Base-by-base conservation (phyloP, 163 green algal genomes). In the Smithsoniella earleae region DNA sequence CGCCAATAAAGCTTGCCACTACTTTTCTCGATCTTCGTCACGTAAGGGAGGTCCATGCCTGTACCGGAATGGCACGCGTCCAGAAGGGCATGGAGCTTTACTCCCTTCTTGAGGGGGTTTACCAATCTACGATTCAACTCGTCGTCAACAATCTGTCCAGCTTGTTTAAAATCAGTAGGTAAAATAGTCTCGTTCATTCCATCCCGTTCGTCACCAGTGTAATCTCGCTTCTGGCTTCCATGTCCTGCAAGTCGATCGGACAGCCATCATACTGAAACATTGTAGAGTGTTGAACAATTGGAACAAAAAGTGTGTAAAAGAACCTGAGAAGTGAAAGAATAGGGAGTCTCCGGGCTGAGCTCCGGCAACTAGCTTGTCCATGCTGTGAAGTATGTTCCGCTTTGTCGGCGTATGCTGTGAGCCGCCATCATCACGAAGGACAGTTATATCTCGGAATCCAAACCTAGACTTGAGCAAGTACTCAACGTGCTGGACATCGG, bases 41-140 rank as follows among this genome's bases (percentile, higher is more conserved):
- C 52, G 82, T 84, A 91, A 2, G 80, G 64, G 76, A 92, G 77
- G 73, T 92, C 91, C 76, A 96, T 77, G 1, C 83, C 85, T 2
- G 83, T 90, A 22, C 91, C 91, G 18, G 74, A 87, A 85, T 97
- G 91, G 82, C 91, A 97, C 8, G 89, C 86, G 72, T 97, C 91
- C 3, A 96, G 86, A 69, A 97, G 75, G 0, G 84, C 83, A 74
- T 96, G 88, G 73, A 97, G 88, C 38, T 82, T 82, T 16, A 89
- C 87, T 1, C 88, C 89, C 27, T 80, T 76, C 49, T 66, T 18
- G 20, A 92, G 75, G 10, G 91, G 90, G 43, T 86, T 87, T 43
- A 96, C 83, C 52, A 97, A 73, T 28, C 78, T 34, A 1, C 49
- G 58, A 77, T 96, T 94, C 27, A 97, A 66, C 74, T 96, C 86